Evolutionary conservation across 257 asterid genomes (phyloP), one percentile per base, ranked within the genome.

Genomic region (Solanum pennellii): DNA sequence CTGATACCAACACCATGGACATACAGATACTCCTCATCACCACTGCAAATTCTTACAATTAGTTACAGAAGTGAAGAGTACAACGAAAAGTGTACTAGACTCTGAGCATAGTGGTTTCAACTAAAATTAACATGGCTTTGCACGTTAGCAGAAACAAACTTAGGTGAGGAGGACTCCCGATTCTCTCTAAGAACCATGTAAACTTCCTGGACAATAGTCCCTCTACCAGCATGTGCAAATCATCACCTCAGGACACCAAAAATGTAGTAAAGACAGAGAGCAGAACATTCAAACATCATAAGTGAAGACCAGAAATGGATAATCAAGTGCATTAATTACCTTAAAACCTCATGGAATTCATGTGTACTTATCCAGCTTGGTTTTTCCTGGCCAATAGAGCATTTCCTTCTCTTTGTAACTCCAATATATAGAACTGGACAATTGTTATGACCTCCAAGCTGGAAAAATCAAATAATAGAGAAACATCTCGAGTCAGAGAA

Each of bases 281-380:
- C n/a, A 77, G n/a, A 77, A 44, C 79, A 59, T 60, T 39, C 87
- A 31, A 33, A 83, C 21, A 82, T 56, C 49, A 59, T 4, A 66
- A 27, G 68, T 80, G 87, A 82, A 71, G 83, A 39, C 23, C 25
- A 27, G 42, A 86, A 60, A 73, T 35, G n/a, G 7, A 47, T 29
- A 45, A 68, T 23, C 76, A 65, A 88, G n/a, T 8, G 86, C 29
- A 82, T 42, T 66, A 60, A 88, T 94, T 92, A 95, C 99, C 96
- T 94, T 45, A 73, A 33, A 87, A 94, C 95, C 83, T 94, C 95
- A 89, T 96, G 99, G 90, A 96, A 95, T 90, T 95, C 98, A 87
- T 90, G 92, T 87, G 92, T 92, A 45, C 91, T 94, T 91, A 93
- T 82, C 92, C 94, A 89, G 84, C 93, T 91, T 83, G 86, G 92